phyloP scores from a whole-genome alignment of 2,329 filamentous ascomycete species.

The Epichloe scottii region DNA sequence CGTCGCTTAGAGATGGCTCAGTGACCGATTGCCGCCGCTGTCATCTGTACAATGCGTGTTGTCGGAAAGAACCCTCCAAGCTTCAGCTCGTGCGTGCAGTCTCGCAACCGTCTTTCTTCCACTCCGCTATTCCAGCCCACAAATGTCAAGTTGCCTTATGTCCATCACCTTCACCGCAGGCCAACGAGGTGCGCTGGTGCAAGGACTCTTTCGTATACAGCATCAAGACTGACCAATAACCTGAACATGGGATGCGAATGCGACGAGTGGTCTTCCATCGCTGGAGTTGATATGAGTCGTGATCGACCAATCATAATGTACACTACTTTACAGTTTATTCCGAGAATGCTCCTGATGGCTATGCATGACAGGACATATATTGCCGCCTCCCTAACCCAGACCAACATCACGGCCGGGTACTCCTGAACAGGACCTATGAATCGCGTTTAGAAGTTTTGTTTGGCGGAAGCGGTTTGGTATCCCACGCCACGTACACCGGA shows the following conservation, averaged over 20 bases:
- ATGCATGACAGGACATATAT: neutral
- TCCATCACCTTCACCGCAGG: neutral
- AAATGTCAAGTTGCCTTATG: neutral
- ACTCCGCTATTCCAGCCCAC: neutral
- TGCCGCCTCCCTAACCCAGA: no score
- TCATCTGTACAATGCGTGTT: neutral
- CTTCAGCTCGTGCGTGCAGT: no score
- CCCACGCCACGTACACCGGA: slow-evolving; percentile 36
- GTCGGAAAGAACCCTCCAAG: no score
- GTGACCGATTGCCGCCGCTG: neutral
- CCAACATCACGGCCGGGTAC: no score
- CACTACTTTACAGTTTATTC: neutral
- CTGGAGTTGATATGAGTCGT: neutral
- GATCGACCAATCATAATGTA: neutral
- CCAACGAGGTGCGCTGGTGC: no score
- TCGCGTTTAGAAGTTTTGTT: neutral
- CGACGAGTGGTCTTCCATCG: neutral
- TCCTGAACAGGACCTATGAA: neutral
- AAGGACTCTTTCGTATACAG: no score
- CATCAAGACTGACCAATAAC: neutral
- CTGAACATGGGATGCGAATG: neutral
- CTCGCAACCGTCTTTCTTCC: no score
- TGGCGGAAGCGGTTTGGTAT: slow-evolving; percentile 17
- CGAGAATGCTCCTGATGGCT: neutral
- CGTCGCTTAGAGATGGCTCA: neutral